phyloP scores from a whole-genome alignment of 352 stramenopile genomes.

The Phytophthora lateralis region DNA sequence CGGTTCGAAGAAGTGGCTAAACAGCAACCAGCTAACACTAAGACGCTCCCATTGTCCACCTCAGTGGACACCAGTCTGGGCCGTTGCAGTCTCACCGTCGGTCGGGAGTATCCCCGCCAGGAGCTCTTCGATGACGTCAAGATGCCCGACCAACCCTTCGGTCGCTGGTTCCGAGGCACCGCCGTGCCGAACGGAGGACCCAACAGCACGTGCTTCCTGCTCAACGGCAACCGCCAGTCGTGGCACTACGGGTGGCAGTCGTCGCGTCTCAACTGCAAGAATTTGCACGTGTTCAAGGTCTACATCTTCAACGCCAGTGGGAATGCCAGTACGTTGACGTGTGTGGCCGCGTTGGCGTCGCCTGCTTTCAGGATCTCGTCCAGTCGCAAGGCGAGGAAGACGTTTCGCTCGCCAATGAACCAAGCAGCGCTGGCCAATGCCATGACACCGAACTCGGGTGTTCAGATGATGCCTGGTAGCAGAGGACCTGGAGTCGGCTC shows the following conservation, averaged over 20 bases:
- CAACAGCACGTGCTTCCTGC: constrained; percentile 56
- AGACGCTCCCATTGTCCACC: constrained; percentile 10
- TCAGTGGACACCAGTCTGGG: constrained; percentile 36
- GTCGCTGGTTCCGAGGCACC: constrained; percentile 69
- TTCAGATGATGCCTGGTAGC: constrained; percentile 10
- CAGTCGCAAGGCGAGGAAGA: constrained; percentile 83
- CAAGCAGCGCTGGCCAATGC: constrained; percentile 28
- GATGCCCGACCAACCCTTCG: constrained; percentile 77
- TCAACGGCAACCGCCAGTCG: constrained; percentile 87
- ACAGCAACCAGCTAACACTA: constrained; percentile 23
- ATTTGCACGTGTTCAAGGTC: constrained; percentile 82
- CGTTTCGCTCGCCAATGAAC: constrained; percentile 58
- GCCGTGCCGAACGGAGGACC: constrained; percentile 34
- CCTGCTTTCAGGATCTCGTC: constrained; percentile 82
- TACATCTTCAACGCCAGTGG: constrained; percentile 59
- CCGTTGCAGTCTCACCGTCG: constrained; percentile 38
- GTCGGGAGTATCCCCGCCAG: constrained; percentile 55
- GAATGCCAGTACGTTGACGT: constrained; percentile 45
- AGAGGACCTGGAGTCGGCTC: constrained; percentile 11
- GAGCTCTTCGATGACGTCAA: constrained; percentile 81
- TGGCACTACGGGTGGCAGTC: constrained; percentile 90
- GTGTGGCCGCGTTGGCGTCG: constrained; percentile 60
- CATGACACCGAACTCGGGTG: constrained; percentile 13
- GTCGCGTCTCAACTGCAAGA: constrained; percentile 85
- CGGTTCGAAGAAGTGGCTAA: constrained; percentile 78